Conservation (phyloP, 1,284 basidiomycete species). For the Xanthoconium separans region DNA sequence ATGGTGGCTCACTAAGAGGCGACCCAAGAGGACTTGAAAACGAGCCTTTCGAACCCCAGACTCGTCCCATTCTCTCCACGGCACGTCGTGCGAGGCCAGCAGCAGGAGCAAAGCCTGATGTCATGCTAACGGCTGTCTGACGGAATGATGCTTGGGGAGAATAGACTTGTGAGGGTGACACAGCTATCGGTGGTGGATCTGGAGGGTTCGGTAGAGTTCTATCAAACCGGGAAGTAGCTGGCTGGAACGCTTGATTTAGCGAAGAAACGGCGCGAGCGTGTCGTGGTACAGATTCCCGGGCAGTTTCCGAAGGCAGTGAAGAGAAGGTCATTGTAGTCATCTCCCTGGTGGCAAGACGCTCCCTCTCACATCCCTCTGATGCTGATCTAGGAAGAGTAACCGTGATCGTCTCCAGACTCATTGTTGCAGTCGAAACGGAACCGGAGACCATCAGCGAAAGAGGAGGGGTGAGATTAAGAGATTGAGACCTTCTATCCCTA, state of each 20-base stretch:
- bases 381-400: slow-evolving; percentile 30
- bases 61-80: slow-evolving; percentile 70
- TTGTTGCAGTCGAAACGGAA: slow-evolving; percentile 28
- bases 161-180: slow-evolving; percentile 18
- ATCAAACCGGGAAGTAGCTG: slow-evolving; percentile 16
- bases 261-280: slow-evolving; percentile 18
- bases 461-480: slow-evolving; percentile 48
- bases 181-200: slow-evolving; percentile 26
- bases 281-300: slow-evolving; percentile 7
- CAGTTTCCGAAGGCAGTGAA: slow-evolving; percentile 20
- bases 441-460: slow-evolving; percentile 32
- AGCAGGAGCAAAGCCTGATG: slow-evolving; percentile 61
- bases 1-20: slow-evolving; percentile 35
- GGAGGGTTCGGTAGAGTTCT: slow-evolving; percentile 35
- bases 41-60: slow-evolving; percentile 52
- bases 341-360: slow-evolving; percentile 23
- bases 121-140: slow-evolving; percentile 70
- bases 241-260: slow-evolving; percentile 10
- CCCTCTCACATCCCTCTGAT: slow-evolving; percentile 28
- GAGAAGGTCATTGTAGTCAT: slow-evolving; percentile 16
- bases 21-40: slow-evolving; percentile 42
- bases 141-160: slow-evolving; percentile 39
- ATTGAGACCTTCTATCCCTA: slow-evolving; percentile 60
- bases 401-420: slow-evolving; percentile 34
- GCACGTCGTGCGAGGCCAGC: slow-evolving; percentile 73